Conservation (phyloP, 1,139 yeast genomes). For the Meyerozyma athensensis region DNA sequence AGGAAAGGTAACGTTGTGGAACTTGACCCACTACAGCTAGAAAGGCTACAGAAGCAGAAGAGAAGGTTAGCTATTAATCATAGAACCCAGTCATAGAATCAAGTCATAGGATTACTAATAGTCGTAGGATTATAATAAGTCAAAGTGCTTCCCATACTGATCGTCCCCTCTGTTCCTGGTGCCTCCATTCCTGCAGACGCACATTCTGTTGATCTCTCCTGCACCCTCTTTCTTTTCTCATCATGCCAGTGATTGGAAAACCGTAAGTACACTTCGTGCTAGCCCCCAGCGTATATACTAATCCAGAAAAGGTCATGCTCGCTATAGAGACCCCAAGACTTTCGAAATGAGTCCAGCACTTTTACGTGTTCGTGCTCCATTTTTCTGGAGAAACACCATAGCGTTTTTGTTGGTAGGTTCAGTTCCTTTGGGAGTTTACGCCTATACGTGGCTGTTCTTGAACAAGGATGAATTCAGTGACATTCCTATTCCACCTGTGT, state of each 20-base stretch:
- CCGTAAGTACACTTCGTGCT: no score
- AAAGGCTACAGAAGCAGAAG: not conserved
- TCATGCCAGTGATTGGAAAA: conserved; percentile 34
- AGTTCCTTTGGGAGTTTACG: conserved; percentile 65
- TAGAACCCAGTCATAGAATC: not conserved
- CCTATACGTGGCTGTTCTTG: conserved; percentile 67
- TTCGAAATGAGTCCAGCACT: conserved; percentile 93
- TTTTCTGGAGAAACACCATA: conserved; percentile 68
- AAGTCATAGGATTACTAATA: no score
- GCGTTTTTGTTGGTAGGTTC: conserved; percentile 55
- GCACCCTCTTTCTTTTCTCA: conserved; percentile 7
- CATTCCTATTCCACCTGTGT: conserved; percentile 89
- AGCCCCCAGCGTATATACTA: no score
- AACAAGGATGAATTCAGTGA: conserved; percentile 82
- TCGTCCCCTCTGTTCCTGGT: not conserved
- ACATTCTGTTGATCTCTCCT: no score
- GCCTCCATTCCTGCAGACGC: conserved; percentile 1
- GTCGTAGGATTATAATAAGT: no score
- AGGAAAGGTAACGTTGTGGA: conserved; percentile 89
- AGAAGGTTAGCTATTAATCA: not conserved
- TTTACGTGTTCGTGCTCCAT: conserved; percentile 83
- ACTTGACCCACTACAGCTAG: conserved; percentile 62
- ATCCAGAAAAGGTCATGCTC: conserved; percentile 24
- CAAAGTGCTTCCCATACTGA: not conserved
- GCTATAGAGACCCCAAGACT: conserved; percentile 71